Conservation (phyloP, 768 basidiomycete genomes). For the Lactarius sp. region DNA sequence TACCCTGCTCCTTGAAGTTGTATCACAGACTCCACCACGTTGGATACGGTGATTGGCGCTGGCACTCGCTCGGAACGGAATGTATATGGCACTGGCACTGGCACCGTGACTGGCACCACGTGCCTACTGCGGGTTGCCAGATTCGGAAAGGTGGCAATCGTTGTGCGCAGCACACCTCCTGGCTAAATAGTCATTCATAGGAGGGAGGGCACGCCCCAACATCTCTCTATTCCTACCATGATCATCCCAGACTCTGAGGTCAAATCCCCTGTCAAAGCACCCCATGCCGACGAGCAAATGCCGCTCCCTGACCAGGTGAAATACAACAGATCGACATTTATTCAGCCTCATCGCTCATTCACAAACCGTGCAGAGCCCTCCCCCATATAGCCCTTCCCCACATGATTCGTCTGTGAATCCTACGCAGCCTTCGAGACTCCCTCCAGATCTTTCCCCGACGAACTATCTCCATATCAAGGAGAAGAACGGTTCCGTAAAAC, state of each 20-base stretch:
- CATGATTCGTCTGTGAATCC: background rate
- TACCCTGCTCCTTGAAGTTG: no score
- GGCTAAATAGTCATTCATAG: background rate
- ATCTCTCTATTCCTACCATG: background rate
- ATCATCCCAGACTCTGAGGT: constrained; percentile 1
- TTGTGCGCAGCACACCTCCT: background rate
- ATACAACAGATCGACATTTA: background rate
- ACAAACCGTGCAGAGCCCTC: constrained; percentile 6
- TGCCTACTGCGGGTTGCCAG: constrained; percentile 5
- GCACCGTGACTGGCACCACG: background rate
- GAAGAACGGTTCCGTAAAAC: constrained; percentile 4
- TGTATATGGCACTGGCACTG: no score
- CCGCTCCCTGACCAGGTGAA: constrained; percentile 2
- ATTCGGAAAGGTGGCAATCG: no score
- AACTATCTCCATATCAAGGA: constrained; percentile 16
- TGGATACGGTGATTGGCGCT: no score
- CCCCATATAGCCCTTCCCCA: constrained; percentile 5
- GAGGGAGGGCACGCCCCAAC: background rate
- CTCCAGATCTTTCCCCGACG: constrained; percentile 11
- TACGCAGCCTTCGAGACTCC: background rate
- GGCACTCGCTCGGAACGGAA: no score
- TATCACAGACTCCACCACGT: no score
- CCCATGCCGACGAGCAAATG: background rate
- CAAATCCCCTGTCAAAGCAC: background rate
- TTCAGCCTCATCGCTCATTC: background rate